Conservation (phyloP, 179 eudicot genomes). For the Drosera spatulata region DNA sequence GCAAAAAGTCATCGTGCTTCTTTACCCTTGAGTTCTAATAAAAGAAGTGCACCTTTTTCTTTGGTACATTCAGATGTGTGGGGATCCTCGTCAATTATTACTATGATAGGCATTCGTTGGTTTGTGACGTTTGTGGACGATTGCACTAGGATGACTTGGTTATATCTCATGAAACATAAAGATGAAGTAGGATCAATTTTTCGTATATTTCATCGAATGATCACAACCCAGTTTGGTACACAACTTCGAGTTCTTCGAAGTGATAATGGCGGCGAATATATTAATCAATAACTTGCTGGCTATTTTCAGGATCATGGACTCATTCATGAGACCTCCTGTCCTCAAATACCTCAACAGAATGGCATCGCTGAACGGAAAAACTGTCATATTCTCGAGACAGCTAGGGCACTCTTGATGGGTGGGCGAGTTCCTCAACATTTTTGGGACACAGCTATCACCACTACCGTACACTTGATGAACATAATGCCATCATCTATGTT, state of each 20-base stretch:
- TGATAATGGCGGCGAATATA: not conserved
- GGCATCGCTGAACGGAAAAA: conserved; percentile 5
- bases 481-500: not conserved
- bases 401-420: not conserved
- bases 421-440: not conserved
- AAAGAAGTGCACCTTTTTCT: not conserved
- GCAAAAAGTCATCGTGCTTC: not conserved
- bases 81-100: not conserved
- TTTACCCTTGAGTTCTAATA: not conserved
- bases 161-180: conserved; percentile 4
- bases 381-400: not conserved
- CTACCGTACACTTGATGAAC: not conserved
- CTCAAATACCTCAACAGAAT: conserved; percentile 7
- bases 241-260: not conserved
- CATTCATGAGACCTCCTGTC: not conserved
- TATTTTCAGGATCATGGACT: not conserved
- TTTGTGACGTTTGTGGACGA: conserved; percentile 1
- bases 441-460: not conserved
- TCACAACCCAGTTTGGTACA: not conserved
- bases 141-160: conserved; percentile 1
- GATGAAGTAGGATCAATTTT: conserved; percentile 1
- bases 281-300: not conserved
- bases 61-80: not conserved
- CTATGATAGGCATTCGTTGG: not conserved
- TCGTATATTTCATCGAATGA: not conserved